These are phyloP conservation scores for Mediolabrus comicus DNA, from an alignment of 108 stramenopile genomes.

Conservation along the genomic window DNA sequence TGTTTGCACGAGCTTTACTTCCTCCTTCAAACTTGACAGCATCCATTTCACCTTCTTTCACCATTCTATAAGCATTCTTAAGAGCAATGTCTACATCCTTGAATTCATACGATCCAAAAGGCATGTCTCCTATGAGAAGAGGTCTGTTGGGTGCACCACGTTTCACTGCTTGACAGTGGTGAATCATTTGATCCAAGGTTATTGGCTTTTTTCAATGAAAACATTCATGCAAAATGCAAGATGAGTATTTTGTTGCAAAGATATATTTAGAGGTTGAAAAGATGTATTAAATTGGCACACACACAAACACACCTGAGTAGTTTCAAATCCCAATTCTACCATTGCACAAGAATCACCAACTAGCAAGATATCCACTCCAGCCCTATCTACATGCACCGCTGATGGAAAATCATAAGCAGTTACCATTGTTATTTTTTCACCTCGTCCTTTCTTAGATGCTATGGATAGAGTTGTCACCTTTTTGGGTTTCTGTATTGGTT, in stretches of 20 bases:
- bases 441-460: slow-evolving; percentile 72
- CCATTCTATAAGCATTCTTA: slow-evolving; percentile 86
- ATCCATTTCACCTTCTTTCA: slow-evolving; percentile 90
- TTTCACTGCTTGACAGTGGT: slow-evolving; percentile 92
- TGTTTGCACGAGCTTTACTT: slow-evolving; percentile 61
- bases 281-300: background rate
- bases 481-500: slow-evolving; percentile 4
- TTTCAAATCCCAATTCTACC: slow-evolving; percentile 95
- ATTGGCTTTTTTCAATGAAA: slow-evolving; percentile 53
- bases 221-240: background rate
- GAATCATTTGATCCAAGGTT: slow-evolving; percentile 95
- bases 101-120: slow-evolving; percentile 95
- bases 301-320: slow-evolving; percentile 71
- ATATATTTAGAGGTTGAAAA: background rate
- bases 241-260: background rate
- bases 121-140: slow-evolving; percentile 97
- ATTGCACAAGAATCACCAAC: slow-evolving; percentile 93
- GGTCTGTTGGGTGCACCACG: slow-evolving; percentile 73
- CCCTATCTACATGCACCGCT: slow-evolving; percentile 94
- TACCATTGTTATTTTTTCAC: slow-evolving; percentile 88
- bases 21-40: slow-evolving; percentile 95
- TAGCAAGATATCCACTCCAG: slow-evolving; percentile 92
- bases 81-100: slow-evolving; percentile 84
- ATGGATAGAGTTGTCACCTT: slow-evolving; percentile 65
- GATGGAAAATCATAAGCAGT: slow-evolving; percentile 99